Evolutionary conservation across 306 rosid genomes (phyloP), one percentile per base, ranked within the genome.

Genomic region (Quercus suber): DNA sequence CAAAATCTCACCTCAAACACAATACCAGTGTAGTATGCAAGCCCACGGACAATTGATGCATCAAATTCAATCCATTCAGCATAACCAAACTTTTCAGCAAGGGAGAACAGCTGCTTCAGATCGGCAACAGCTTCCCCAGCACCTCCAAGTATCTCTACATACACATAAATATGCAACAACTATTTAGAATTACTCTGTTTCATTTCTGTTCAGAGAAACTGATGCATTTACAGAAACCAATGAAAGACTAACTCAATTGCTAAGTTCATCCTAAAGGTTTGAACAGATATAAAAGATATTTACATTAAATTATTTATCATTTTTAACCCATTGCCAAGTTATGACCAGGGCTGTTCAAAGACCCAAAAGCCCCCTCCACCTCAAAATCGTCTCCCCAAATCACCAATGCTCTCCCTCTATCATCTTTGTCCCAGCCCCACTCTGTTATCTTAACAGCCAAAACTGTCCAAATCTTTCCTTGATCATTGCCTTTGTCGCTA

Each of bases 31-130:
- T 95, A 95, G 86, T 92, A 95, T 52, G 97, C 98, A 83, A 95
- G 97, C 82, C 99, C 99, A 71, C 99, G 98, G 71, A 92, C 98
- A 89, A 95, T 83, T 72, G 99, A 92, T 4, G 93, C 98, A 65
- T 95, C 99, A 84, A 95, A 91, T 37, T 95, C 98, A 86, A 95
- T 88, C 99, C 98, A 95, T 58, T 92, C 91, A 33, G 93, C 83
- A 88, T 91, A 94, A 76, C 99, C 98, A 88, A 89, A 89, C 85
- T 90, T 95, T 43, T 91, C 99, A 30, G 98, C 99, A 79, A 91
- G 93, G 73, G 87, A 89, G 83, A 95, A 95, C 63, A 95, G 88
- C 85, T 85, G 87, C 76, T 91, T 92, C 86, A 95, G 86, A 85
- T 95, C 98, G 73, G 89, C 86, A 82, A 95, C 78, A 65, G 99